Percentiles rank a stretch among this genome's conserved stretches.
Evolutionary conservation across 2,329 filamentous ascomycete species (phyloP).

Genomic region (Delphinella strobiligena): DNA sequence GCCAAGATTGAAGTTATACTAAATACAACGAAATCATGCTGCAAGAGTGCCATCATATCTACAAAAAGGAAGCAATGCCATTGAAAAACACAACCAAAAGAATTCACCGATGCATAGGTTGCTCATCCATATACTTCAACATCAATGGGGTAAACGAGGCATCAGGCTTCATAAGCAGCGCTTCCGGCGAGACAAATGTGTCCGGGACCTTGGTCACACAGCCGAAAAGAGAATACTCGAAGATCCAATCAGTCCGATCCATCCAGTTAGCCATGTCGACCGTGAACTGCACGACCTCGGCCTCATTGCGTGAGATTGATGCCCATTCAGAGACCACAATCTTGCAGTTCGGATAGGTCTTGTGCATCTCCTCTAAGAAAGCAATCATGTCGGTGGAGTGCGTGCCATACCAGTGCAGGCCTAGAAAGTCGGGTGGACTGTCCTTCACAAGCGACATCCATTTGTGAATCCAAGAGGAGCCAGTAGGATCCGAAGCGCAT

Average conservation of each 20-base stretch:
- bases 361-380: conserved; percentile 25
- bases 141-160: conserved; percentile 28
- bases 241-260: conserved; percentile 29
- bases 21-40: no score
- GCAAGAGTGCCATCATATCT: no score
- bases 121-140: conserved; percentile 16
- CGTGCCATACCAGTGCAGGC: conserved; percentile 33
- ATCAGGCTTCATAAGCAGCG: conserved; percentile 33
- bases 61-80: no score
- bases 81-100: no score
- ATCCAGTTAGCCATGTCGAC: conserved; percentile 30
- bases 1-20: no score
- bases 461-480: conserved; percentile 28
- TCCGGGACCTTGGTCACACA: conserved; percentile 32
- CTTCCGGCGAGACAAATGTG: conserved; percentile 33
- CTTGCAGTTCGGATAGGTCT: conserved; percentile 23
- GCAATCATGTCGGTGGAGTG: conserved; percentile 22
- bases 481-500: conserved; percentile 26
- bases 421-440: conserved; percentile 30
- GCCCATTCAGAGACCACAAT: conserved; percentile 33
- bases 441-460: conserved; percentile 28
- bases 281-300: conserved; percentile 28
- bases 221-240: conserved; percentile 23
- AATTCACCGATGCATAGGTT: conserved; percentile 15
- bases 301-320: conserved; percentile 25